Conservation (phyloP, 1,139 yeast genomes). For the Nakaseomyces sp. region DNA sequence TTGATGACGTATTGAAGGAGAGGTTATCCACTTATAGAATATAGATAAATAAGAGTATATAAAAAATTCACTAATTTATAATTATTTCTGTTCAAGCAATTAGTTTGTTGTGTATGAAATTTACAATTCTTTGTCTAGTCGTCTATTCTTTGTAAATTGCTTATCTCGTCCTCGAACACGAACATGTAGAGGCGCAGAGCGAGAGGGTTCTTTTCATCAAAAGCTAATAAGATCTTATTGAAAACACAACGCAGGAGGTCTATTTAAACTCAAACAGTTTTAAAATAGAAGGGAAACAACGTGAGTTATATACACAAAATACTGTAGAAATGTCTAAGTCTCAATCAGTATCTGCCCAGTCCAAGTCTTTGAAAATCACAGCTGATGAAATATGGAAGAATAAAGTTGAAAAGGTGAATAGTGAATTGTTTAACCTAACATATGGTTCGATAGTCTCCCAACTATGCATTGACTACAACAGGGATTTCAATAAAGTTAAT, state of each 20-base stretch:
- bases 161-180: too few relatives aligned
- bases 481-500: slow-evolving; percentile 73
- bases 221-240: too few relatives aligned
- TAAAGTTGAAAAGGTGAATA: slow-evolving; percentile 79
- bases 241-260: too few relatives aligned
- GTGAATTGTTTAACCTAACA: slow-evolving; percentile 85
- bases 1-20: slow-evolving; percentile 11
- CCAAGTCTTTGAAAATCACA: slow-evolving; percentile 36
- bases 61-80: too few relatives aligned
- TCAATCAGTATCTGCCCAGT: slow-evolving; percentile 10
- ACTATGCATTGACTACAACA: slow-evolving; percentile 70
- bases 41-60: not conserved
- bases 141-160: too few relatives aligned
- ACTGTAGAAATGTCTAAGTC: slow-evolving; percentile 4
- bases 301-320: too few relatives aligned
- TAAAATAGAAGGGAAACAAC: not conserved
- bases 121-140: too few relatives aligned
- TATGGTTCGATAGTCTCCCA: slow-evolving; percentile 96
- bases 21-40: slow-evolving; percentile 1
- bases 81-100: too few relatives aligned
- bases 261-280: too few relatives aligned
- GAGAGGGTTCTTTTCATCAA: too few relatives aligned
- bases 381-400: slow-evolving; percentile 95
- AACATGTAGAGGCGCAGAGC: too few relatives aligned
- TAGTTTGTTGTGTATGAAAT: too few relatives aligned